Evolutionary conservation across 2,329 filamentous ascomycete genomes (phyloP).

Genomic region (Monilinia vaccinii-corymbosi): DNA sequence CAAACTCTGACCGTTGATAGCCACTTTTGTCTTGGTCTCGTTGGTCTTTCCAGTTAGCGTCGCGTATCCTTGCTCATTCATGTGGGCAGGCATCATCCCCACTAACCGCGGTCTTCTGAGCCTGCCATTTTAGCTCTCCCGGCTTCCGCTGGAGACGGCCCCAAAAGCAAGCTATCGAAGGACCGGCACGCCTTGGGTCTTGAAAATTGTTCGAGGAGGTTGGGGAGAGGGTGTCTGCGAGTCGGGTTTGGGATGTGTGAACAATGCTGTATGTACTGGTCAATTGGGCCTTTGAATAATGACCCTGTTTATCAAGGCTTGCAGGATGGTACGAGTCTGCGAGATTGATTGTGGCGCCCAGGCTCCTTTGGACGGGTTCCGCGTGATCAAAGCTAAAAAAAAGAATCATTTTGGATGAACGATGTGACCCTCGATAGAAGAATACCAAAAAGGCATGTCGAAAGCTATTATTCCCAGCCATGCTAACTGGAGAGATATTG

Average conservation of each 20-base stretch:
- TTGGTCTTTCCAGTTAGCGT: not conserved
- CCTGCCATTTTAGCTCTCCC: slow-evolving; percentile 12
- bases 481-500: not conserved
- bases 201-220: slow-evolving; percentile 7
- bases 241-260: not conserved
- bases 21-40: slow-evolving; percentile 5
- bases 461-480: slow-evolving; percentile 7
- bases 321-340: not conserved
- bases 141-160: slow-evolving; percentile 15
- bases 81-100: slow-evolving; percentile 16
- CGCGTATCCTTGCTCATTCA: not conserved
- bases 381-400: not conserved
- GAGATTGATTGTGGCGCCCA: not conserved
- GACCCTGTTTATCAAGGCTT: not conserved
- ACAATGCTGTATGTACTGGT: not conserved
- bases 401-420: not conserved
- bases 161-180: slow-evolving; percentile 9
- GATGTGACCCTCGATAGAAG: not conserved
- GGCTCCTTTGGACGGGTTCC: not conserved
- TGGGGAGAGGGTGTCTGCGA: not conserved
- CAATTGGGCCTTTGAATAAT: not conserved
- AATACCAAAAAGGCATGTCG: not conserved
- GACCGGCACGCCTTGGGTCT: slow-evolving; percentile 9
- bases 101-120: slow-evolving; percentile 10
- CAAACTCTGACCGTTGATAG: slow-evolving; percentile 6